phyloP scores from a whole-genome alignment of 768 basidiomycete genomes.

The Solioccasus polychromus region DNA sequence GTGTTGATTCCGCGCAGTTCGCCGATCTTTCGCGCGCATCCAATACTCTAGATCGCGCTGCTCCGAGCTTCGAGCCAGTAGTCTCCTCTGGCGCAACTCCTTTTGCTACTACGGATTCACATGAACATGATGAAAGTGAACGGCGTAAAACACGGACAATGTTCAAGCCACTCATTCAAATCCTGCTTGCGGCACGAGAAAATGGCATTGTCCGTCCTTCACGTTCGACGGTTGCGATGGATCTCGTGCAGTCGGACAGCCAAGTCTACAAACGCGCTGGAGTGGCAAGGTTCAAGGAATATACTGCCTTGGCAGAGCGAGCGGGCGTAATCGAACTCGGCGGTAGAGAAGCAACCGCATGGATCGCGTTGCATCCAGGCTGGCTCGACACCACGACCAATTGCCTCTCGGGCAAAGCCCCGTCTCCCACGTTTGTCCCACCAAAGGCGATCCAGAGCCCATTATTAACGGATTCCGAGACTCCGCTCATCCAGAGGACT shows the following conservation, averaged over 20 bases:
- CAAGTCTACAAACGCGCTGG: conserved; percentile 26
- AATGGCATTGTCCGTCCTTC: conserved; percentile 34
- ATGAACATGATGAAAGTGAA: conserved; percentile 6
- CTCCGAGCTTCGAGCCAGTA: not conserved
- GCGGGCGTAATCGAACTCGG: conserved; percentile 28
- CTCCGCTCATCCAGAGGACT: conserved; percentile 6
- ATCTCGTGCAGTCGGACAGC: conserved; percentile 30
- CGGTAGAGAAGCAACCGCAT: conserved; percentile 11
- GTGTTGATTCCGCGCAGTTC: conserved; percentile 2
- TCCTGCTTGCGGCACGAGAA: conserved; percentile 20
- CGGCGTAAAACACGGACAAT: conserved; percentile 14
- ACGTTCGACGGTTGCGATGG: conserved; percentile 38
- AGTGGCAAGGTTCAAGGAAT: conserved; percentile 26
- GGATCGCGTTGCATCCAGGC: conserved; percentile 28
- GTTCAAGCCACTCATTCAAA: conserved; percentile 31
- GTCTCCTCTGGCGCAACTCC: conserved; percentile 3
- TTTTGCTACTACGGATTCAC: not conserved
- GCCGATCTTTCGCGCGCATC: conserved; percentile 3
- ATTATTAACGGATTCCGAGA: conserved; percentile 7
- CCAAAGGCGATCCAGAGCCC: conserved; percentile 1
- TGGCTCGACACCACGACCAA: conserved; percentile 14
- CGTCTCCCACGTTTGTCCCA: conserved; percentile 17
- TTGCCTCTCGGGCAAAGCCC: not conserved
- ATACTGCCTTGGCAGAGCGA: conserved; percentile 25
- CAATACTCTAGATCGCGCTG: conserved; percentile 1